These are phyloP conservation scores for Eucalyptus viminalis DNA, from an alignment of 345 rosid genomes.

Conservation along the genomic window DNA sequence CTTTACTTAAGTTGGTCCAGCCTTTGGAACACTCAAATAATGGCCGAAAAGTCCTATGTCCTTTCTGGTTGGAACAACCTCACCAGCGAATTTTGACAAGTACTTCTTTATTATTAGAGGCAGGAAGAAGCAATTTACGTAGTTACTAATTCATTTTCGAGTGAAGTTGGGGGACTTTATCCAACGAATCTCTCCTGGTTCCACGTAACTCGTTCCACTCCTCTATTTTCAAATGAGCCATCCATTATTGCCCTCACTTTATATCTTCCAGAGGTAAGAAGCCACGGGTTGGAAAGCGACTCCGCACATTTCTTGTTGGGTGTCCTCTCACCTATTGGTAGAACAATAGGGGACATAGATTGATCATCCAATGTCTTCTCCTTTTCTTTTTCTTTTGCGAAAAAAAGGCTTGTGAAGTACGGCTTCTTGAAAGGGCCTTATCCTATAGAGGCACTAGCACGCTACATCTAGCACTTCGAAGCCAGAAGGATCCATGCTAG, in stretches of 20 bases:
- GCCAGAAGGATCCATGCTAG: too few relatives aligned
- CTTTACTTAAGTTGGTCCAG: too few relatives aligned
- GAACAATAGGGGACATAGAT: too few relatives aligned
- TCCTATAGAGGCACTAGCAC: too few relatives aligned
- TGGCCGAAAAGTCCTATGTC: not conserved
- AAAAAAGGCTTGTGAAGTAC: too few relatives aligned
- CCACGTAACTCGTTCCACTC: not conserved
- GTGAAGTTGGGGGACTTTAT: not conserved
- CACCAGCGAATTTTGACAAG: not conserved
- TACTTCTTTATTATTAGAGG: not conserved
- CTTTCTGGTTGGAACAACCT: not conserved
- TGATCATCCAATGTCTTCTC: too few relatives aligned
- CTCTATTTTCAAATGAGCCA: rapidly evolving
- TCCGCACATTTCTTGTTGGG: not conserved
- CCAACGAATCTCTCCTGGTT: not conserved
- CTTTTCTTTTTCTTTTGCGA: too few relatives aligned
- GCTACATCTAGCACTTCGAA: too few relatives aligned
- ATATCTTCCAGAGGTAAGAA: not conserved
- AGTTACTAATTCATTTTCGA: not conserved
- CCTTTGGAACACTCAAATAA: too few relatives aligned
- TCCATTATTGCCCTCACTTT: not conserved
- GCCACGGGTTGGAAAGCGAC: not conserved
- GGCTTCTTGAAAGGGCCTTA: too few relatives aligned
- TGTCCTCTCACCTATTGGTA: too few relatives aligned
- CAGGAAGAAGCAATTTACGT: not conserved